Conservation (phyloP, 352 stramenopile genomes). For the Pythium phragmitis region DNA sequence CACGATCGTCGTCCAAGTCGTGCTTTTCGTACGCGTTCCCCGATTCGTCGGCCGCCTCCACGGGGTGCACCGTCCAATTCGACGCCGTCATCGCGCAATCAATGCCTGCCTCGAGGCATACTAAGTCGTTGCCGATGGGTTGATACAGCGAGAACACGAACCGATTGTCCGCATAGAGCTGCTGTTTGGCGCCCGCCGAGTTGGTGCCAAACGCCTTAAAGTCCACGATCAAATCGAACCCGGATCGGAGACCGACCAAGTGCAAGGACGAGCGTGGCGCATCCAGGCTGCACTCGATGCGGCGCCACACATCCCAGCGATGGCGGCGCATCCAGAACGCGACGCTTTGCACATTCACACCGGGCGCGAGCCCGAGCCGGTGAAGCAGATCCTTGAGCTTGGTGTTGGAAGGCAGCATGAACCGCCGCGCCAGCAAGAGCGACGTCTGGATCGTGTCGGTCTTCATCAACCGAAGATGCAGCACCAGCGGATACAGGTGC, state of each 20-base stretch:
- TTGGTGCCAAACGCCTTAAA: conserved; percentile 42
- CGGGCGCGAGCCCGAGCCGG: conserved; percentile 51
- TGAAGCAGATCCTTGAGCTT: conserved; percentile 59
- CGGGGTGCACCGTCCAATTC: conserved; percentile 36
- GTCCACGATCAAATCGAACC: conserved; percentile 67
- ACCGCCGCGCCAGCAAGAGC: conserved; percentile 51
- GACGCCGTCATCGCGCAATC: conserved; percentile 32
- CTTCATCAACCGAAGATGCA: conserved; percentile 56
- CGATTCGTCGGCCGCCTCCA: conserved; percentile 10
- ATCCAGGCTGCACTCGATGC: conserved; percentile 56
- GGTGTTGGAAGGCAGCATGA: conserved; percentile 39
- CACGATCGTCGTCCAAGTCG: conserved; percentile 4
- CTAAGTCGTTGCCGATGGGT: conserved; percentile 66
- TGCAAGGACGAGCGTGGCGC: conserved; percentile 38
- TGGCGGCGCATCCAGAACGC: conserved; percentile 62
- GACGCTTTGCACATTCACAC: conserved; percentile 53
- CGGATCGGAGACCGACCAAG: conserved; percentile 42
- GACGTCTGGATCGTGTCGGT: conserved; percentile 57
- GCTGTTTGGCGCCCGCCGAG: conserved; percentile 24
- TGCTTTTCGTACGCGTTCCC: conserved; percentile 18
- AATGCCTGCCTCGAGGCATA: conserved; percentile 35
- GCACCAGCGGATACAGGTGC: conserved; percentile 53
- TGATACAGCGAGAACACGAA: conserved; percentile 52
- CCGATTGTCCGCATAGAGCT: conserved; percentile 24
- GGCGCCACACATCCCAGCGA: conserved; percentile 55